These are phyloP conservation scores for Fusarium sp. DNA, from an alignment of 2,329 filamentous ascomycete genomes.

Conservation along the genomic window DNA sequence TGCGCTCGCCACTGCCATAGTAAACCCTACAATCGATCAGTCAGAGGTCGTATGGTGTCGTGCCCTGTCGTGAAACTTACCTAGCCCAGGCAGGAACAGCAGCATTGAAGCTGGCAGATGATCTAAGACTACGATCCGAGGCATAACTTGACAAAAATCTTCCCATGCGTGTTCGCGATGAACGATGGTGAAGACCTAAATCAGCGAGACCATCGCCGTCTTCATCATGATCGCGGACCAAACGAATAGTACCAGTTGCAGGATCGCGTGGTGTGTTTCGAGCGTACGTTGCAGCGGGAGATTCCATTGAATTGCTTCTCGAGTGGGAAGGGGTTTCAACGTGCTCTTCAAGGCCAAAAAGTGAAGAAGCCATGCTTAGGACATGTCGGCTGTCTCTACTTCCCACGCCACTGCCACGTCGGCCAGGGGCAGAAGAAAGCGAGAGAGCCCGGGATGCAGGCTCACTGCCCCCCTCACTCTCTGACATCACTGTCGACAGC, in stretches of 20 bases:
- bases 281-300: conserved; percentile 60
- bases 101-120: conserved; percentile 62
- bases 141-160: conserved; percentile 63
- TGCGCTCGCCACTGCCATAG: conserved; percentile 75
- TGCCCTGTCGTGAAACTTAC: conserved; percentile 49
- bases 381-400: conserved; percentile 67
- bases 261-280: conserved; percentile 54
- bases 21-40: conserved; percentile 65
- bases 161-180: conserved; percentile 67
- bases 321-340: conserved; percentile 54
- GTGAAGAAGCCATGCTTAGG: conserved; percentile 69
- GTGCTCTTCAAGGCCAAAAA: conserved; percentile 59
- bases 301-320: conserved; percentile 62
- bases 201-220: conserved; percentile 74
- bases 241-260: conserved; percentile 55
- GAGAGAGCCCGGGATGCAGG: conserved; percentile 64
- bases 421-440: conserved; percentile 56
- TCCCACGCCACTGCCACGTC: conserved; percentile 63
- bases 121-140: conserved; percentile 66
- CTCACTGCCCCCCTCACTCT: conserved; percentile 67
- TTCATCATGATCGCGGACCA: conserved; percentile 71
- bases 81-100: conserved; percentile 68
- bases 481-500: conserved; percentile 73
- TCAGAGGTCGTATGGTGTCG: not conserved
- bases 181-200: conserved; percentile 65